Evolutionary conservation across 768 basidiomycete genomes (phyloP), one percentile per base, ranked within the genome.

Genomic region (Crucibulum laeve): DNA sequence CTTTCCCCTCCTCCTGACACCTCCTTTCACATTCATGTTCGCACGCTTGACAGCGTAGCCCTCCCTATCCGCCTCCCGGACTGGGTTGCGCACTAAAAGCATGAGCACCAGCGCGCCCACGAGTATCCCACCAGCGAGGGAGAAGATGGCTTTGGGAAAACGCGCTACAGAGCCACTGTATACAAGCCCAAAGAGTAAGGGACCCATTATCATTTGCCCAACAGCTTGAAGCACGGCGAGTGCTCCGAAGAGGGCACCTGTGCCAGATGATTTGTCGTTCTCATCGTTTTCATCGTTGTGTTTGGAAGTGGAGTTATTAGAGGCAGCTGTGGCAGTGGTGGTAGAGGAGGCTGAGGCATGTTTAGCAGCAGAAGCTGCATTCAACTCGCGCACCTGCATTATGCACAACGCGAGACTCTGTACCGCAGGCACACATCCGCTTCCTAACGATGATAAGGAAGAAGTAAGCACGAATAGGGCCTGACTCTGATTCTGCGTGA

Each of bases 371-470:
- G 45, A 49, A 17, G 46, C 56, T 37, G 56, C 50, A 40, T 67
- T 54, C 51, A 73, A 46, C 13, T 59, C 60, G 42, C 77, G 62
- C 13, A 67, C 62, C 49, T 79, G 76, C 46, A 69, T 45, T 42
- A 87, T 77, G 50, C 78, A 84, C 33, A 91, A 59, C 10, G 85
- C 85, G 38, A 91, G 66, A 54, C 84, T 86, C 33, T 88, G 82
- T 28, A 77, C 61, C 5, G 84, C 79, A n/a, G 89, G 88, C 28
- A 74, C 61, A 25, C 79, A 65, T 2, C 87, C 89, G 14, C 78
- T 74, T n/a, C 84, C 84, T 42, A 86, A 65, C 42, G 74, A 72
- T 40, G 76, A 72, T 51, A 89, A 54, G 5, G 73, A 72, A 10
- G 81, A 80, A 10, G 80, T 71, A 3, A 73, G 62, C 4, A 87